Percentiles rank a stretch among this genome's conserved stretches.
Evolutionary conservation across 257 asterid species (phyloP).

Genomic region (Rhazya stricta): DNA sequence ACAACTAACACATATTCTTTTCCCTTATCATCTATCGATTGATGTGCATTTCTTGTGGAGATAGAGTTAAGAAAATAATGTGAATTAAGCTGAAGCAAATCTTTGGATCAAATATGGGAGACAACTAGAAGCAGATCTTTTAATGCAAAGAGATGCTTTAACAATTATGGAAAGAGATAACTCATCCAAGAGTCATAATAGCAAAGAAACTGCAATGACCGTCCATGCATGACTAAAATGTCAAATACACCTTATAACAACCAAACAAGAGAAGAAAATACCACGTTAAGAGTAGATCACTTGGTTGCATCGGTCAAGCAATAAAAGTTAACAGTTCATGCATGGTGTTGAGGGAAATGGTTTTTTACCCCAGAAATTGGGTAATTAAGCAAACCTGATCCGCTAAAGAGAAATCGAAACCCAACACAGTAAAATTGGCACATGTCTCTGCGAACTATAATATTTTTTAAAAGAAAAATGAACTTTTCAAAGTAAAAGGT

Average conservation of each 20-base stretch:
- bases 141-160: not conserved
- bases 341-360: not conserved
- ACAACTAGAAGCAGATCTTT: not conserved
- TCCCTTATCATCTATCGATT: not conserved
- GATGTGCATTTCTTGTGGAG: not conserved
- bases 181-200: not conserved
- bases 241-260: not conserved
- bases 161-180: not conserved
- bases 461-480: too few species aligned
- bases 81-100: not conserved
- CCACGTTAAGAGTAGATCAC: not conserved
- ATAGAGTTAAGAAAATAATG: not conserved
- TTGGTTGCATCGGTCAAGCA: not conserved
- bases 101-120: not conserved
- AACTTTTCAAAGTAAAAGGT: too few species aligned
- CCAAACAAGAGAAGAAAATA: not conserved
- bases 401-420: not conserved
- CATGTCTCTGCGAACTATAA: too few species aligned
- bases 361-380: not conserved
- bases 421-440: too few species aligned
- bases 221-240: not conserved
- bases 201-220: not conserved
- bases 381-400: not conserved
- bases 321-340: not conserved
- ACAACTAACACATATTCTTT: not conserved